Conservation (phyloP, 179 eudicot species). For the Beta lomatogona region DNA sequence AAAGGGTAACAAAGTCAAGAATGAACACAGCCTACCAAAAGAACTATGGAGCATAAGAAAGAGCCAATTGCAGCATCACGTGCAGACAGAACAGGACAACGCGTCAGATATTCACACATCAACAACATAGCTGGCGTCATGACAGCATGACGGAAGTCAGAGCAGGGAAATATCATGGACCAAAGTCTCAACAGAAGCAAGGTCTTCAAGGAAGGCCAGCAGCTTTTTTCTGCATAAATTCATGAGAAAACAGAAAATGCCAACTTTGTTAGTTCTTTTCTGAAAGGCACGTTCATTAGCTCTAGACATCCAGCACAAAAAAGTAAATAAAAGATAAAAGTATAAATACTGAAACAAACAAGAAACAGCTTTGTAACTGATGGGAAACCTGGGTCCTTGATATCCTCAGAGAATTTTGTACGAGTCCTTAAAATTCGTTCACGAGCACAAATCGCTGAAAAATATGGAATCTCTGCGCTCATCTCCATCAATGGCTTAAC, state of each 20-base stretch:
- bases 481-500: slow-evolving; percentile 93
- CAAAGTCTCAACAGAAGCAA: slow-evolving; percentile 83
- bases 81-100: slow-evolving; percentile 75
- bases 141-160: slow-evolving; percentile 94
- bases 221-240: slow-evolving; percentile 62
- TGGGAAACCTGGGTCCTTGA: slow-evolving; percentile 69
- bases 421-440: slow-evolving; percentile 68
- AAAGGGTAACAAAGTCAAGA: not conserved
- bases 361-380: not conserved
- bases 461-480: slow-evolving; percentile 82
- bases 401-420: slow-evolving; percentile 68
- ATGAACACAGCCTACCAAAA: slow-evolving; percentile 56
- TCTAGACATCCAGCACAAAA: not conserved
- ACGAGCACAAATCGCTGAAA: slow-evolving; percentile 97
- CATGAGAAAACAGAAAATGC: not conserved
- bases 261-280: not conserved
- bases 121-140: slow-evolving; percentile 87
- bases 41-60: slow-evolving; percentile 86
- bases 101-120: slow-evolving; percentile 89
- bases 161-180: slow-evolving; percentile 96
- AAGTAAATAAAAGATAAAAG: not conserved
- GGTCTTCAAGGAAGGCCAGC: slow-evolving; percentile 95
- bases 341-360: not conserved
- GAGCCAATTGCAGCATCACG: slow-evolving; percentile 86
- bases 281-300: not conserved